A percentile compares a stretch with the other conserved stretches of the same genome.
Conservation (phyloP, 139 green algal genomes). For the Gonium pectorale region DNA sequence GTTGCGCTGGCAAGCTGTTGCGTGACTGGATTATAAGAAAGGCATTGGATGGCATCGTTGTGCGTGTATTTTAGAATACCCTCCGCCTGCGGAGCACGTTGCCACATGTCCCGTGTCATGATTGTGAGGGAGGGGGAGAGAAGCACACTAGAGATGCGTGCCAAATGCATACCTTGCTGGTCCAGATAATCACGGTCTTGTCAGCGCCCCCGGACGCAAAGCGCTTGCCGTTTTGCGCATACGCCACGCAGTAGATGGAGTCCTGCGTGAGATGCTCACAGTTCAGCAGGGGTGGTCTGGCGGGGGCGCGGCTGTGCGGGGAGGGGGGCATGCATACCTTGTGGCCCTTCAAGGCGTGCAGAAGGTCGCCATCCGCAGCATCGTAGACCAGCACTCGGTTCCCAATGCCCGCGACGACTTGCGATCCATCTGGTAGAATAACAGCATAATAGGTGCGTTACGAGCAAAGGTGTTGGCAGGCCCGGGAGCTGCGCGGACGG, state of each 20-base stretch:
- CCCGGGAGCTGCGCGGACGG: neutral
- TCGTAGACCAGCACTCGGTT: conserved; percentile 85
- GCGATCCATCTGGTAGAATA: conserved; percentile 81
- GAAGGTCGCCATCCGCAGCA: conserved; percentile 77
- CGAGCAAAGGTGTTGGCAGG: neutral
- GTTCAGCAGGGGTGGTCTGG: neutral
- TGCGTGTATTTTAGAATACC: conserved; percentile 90
- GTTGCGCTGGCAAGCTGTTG: conserved; percentile 87
- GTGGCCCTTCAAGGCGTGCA: conserved; percentile 83
- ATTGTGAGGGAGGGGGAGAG: too few species aligned
- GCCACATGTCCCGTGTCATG: too few species aligned
- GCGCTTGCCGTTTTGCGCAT: conserved; percentile 81
- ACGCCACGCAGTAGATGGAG: conserved; percentile 84
- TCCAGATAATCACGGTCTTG: conserved; percentile 93
- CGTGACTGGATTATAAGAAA: conserved; percentile 88
- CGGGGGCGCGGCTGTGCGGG: neutral
- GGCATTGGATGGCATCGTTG: conserved; percentile 81
- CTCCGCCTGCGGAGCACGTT: conserved; percentile 76
- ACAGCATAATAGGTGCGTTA: neutral
- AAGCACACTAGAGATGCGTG: too few species aligned
- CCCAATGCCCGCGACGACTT: conserved; percentile 81
- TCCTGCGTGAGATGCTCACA: conserved; percentile 62
- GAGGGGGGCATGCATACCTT: conserved; percentile 63
- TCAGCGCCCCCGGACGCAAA: conserved; percentile 90
- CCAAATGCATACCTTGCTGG: conserved; percentile 76